Percentiles rank a stretch among this genome's conserved stretches.
Evolutionary conservation across 345 rosid species (phyloP).

Genomic region (Lepidium didymum): DNA sequence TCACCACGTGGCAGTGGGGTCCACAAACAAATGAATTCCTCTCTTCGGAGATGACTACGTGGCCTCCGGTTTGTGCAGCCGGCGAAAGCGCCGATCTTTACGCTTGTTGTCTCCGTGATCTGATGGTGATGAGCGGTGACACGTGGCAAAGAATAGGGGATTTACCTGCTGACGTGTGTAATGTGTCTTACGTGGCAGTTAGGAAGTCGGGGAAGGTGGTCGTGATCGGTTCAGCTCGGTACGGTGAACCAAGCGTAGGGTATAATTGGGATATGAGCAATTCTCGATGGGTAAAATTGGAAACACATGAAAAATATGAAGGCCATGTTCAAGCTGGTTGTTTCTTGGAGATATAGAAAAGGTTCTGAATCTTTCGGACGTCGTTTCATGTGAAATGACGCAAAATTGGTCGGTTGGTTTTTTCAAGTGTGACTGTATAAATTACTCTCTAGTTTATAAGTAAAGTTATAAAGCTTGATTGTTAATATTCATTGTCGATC

Average conservation of each 20-base stretch:
- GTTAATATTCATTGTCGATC: background rate
- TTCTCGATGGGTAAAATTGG: constrained; percentile 16
- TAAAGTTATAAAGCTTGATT: background rate
- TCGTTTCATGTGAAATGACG: background rate
- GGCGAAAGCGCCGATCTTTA: constrained; percentile 27
- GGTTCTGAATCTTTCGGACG: background rate
- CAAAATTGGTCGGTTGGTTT: background rate
- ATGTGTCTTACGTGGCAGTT: constrained; percentile 30
- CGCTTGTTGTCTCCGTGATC: constrained; percentile 37
- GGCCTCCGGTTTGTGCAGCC: constrained; percentile 38
- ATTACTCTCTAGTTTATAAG: background rate
- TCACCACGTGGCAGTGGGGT: constrained; percentile 41
- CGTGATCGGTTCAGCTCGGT: constrained; percentile 49
- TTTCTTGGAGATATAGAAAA: constrained; percentile 14
- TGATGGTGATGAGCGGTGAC: constrained; percentile 19
- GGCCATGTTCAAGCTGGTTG: constrained; percentile 28
- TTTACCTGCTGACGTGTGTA: constrained; percentile 50
- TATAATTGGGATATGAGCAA: constrained; percentile 7
- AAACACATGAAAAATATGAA: background rate
- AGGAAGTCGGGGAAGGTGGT: constrained; percentile 41
- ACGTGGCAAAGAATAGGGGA: constrained; percentile 41
- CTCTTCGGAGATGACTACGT: constrained; percentile 18
- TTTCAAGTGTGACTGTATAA: background rate
- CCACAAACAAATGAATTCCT: constrained; percentile 24
- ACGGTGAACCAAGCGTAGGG: constrained; percentile 16